Evolutionary conservation across 2,329 filamentous ascomycete species (phyloP), one percentile per base, ranked within the genome.

Genomic region (Daldinia sp.): DNA sequence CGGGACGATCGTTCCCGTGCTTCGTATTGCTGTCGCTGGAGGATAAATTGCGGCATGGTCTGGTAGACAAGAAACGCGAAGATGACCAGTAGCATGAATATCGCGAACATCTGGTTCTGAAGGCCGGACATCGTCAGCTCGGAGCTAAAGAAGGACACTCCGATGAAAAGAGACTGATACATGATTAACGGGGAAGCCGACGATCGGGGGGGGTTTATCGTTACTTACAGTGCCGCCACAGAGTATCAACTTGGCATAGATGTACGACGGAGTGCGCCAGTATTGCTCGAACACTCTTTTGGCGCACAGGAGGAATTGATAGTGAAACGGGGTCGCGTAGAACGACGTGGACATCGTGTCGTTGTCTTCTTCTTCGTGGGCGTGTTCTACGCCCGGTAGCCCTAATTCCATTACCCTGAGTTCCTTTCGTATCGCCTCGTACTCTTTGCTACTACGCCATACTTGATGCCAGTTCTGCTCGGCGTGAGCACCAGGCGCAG

Each of bases 201-300:
- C 11, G 21, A 34, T n/a, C 3, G 19, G 10, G 11, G 11, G 19
- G 10, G 11, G 11, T 29, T 8, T 19, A 15, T 9, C 25, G 13
- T 15, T 25, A 48, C 61, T 50, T 59, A 63, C 61, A 37, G 61
- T 43, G 51, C 66, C 30, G 32, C 66, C 61, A 8, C 66, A 88
- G 15, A 94, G 83, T 1, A 82, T 74, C 1, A 85, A 75, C 78
- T 94, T 94, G 58, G 90, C 85, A 75, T 92, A 90, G 71, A 95
- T 87, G 77, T 95, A 95, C 9, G 82, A 82, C 0, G 92, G 92
- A 58, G 87, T 92, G 45, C 92, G 85, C 91, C 92, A 94, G 81
- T 94, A 94, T 73, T 95, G 92, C 71, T 92, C 85, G 77, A 93
- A 93, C 4, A 93, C 86, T 59, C 92, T 87, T 7, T 82, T 70